Conservation (phyloP, 2,329 filamentous ascomycete genomes). For the Alternaria ethzedia region DNA sequence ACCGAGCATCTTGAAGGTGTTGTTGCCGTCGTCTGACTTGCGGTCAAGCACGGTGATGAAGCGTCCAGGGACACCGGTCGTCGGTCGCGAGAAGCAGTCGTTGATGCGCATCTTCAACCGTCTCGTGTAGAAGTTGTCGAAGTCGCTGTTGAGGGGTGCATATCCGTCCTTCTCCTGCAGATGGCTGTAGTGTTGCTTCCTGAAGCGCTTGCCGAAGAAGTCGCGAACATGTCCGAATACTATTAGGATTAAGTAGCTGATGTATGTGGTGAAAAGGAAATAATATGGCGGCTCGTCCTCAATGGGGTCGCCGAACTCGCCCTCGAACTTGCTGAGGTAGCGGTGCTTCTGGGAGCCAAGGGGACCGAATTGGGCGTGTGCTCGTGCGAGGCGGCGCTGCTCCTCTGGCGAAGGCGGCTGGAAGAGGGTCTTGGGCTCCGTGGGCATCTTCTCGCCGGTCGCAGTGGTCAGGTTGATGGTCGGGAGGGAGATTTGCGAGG, state of each 20-base stretch:
- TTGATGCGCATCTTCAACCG: slow-evolving; percentile 93
- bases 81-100: slow-evolving; percentile 92
- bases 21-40: slow-evolving; percentile 88
- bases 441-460: slow-evolving; percentile 74
- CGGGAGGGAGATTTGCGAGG: slow-evolving; percentile 77
- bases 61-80: slow-evolving; percentile 90
- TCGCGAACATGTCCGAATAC: slow-evolving; percentile 94
- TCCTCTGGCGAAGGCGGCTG: slow-evolving; percentile 87
- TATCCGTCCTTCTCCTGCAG: slow-evolving; percentile 86
- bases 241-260: slow-evolving; percentile 96
- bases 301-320: slow-evolving; percentile 80
- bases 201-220: slow-evolving; percentile 97
- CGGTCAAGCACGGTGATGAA: slow-evolving; percentile 94
- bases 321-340: slow-evolving; percentile 87
- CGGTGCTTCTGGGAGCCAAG: slow-evolving; percentile 79
- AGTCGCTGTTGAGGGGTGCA: slow-evolving; percentile 94
- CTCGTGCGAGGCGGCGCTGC: slow-evolving; percentile 73
- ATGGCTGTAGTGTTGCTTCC: slow-evolving; percentile 83
- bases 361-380: slow-evolving; percentile 91
- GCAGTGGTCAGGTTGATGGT: slow-evolving; percentile 92
- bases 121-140: slow-evolving; percentile 97
- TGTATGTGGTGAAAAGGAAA: slow-evolving; percentile 95
- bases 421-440: slow-evolving; percentile 82
- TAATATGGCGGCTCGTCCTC: slow-evolving; percentile 97
- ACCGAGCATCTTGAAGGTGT: slow-evolving; percentile 85